Evolutionary conservation across 2,329 filamentous ascomycete genomes (phyloP), one percentile per base, ranked within the genome.

Genomic region (Xylaria sp.): DNA sequence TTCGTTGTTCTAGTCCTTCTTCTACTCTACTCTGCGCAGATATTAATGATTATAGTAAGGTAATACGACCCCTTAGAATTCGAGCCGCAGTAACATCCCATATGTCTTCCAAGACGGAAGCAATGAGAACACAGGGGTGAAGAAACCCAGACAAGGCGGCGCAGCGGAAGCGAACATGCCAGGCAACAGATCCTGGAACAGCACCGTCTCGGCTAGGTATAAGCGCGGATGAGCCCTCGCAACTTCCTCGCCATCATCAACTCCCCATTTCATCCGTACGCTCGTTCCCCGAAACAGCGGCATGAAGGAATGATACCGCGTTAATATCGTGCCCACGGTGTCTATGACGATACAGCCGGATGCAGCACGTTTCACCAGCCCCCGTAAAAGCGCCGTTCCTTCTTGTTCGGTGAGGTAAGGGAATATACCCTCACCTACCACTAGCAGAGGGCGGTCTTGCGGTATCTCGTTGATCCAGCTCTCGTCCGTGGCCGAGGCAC

Each of bases 351-450:
- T n/a, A 19, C 45, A 31, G 14, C 64, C 64, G 7, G 61, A 43
- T 21, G 40, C 23, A 25, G 47, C 55, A 15, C 38, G 51, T 14
- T 62, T 37, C 9, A 67, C 64, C 35, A 67, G 31, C 6, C 47
- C 50, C 21, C 31, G 47, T n/a, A 67, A 50, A 7, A 67, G 31
- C 35, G 46, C 33, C 19, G 14, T 54, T 21, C 73, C 74, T 21
- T 70, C 51, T 7, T 65, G 61, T 2, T 60, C 59, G 28, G 61
- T 49, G 9, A 72, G 49, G 54, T 72, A 72, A 19, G 60, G 60
- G 33, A 70, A 61, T n/a, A 72, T 58, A 1, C 70, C 66, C 57
- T 72, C 70, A 40, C 65, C 69, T 38, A 72, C 61, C 40, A 71
- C 40, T 3, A 65, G 53, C 7, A 67, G 31, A 6, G 69, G 69